Percentiles rank a stretch among this genome's conserved stretches.
These are phyloP conservation scores for Ophiostoma piceae DNA, from an alignment of 2,329 filamentous ascomycete species.

Conservation along the genomic window DNA sequence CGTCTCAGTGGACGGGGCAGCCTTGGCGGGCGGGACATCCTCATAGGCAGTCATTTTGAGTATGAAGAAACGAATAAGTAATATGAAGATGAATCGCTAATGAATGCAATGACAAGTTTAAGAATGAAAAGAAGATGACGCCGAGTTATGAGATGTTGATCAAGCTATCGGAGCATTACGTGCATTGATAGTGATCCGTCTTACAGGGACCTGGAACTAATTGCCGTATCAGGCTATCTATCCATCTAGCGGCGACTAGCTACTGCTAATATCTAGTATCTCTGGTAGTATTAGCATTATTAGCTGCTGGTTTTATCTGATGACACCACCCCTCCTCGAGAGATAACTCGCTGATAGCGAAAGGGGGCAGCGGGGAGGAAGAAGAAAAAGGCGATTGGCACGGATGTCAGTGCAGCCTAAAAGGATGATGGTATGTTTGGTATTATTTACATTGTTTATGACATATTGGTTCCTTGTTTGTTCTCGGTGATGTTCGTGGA, in stretches of 20 bases:
- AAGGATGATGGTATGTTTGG: neutral
- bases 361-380: conserved; percentile 1
- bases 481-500: neutral
- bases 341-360: conserved; percentile 6
- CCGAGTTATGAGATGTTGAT: neutral
- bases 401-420: neutral
- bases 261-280: neutral
- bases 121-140: neutral
- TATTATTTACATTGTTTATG: neutral
- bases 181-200: neutral
- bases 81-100: neutral
- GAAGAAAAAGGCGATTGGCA: conserved; percentile 4
- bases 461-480: neutral
- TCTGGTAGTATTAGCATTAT: neutral
- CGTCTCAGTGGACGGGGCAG: conserved; percentile 24
- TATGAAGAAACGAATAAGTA: neutral
- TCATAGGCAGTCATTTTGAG: conserved; percentile 28
- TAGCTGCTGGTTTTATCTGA: neutral
- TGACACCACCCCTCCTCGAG: conserved; percentile 10
- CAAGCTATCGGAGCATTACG: neutral
- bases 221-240: neutral
- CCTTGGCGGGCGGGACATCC: conserved; percentile 25
- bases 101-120: neutral
- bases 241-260: neutral
- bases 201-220: conserved; percentile 11